Base-by-base conservation (phyloP, 805 yeast genomes). In the Candida mattraensis region DNA sequence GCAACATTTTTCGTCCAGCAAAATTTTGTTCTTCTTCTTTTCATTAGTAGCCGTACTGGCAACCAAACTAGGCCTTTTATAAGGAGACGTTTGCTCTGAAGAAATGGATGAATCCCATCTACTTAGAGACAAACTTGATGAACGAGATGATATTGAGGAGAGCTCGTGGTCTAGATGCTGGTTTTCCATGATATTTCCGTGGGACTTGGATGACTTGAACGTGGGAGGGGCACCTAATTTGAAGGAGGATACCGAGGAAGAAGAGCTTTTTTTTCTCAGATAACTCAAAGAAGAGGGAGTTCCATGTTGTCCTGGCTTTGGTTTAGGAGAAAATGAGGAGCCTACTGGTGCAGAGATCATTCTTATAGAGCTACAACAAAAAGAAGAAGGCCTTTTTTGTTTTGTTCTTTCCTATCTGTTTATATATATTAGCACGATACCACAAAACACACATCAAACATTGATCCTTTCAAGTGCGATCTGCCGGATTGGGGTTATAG, bases 1-100 rank as follows among this genome's bases (percentile, higher is more conserved):
- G 10, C 66, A 60, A 45, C 79, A 74, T 19, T 25, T 41, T 18
- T 43, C 47, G 18, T 37, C 36, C 12, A 34, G 10, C 5, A 42
- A 19, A 10, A 47, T 38, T 23, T 39, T 41, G 22, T 26, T 29
- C 16, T 40, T 27, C 18, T 36, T 35, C 18, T 27, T 42, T 9
- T 33, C 39, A n/a, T 21, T n/a, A 13, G 30, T n/a, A 12, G 35
- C 28, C 2, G 41, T 26, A 24, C 40, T 33, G 12, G 37, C 30
- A 17, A 40, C 36, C 15, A 26, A 24, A 26, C 40, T 30, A 14
- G 38, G 45, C 12, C 42, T 28, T 24, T 36, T 40, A 31, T 27
- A 34, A 5, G 50, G 50, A 5, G 52, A 36, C 12, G 50, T 29
- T 11, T 35, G 37, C 19, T 30, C 29, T 5, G 48, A 47, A 18